Evolutionary conservation across 2,329 filamentous ascomycete species (phyloP), one percentile per base, ranked within the genome.

Genomic region (Metarhizium brunneum): DNA sequence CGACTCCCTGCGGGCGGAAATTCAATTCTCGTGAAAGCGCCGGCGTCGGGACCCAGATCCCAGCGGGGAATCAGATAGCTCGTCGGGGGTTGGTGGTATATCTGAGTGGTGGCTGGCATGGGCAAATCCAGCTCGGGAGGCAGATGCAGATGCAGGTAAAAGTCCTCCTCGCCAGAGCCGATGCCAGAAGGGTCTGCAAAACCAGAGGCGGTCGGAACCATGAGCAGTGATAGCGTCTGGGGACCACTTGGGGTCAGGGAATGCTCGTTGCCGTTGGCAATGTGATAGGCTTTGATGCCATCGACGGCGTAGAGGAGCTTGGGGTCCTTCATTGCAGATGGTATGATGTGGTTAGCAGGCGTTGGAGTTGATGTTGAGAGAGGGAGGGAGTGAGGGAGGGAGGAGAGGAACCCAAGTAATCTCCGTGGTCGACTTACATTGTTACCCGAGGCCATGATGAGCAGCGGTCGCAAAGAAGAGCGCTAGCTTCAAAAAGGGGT

Each of bases 41-140:
- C 92, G 61, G 86, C 87, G 56, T 94, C 88, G 1, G 88, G 89
- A 4, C 90, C 92, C 16, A 96, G 76, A 66, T 97, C 92, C 91
- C 92, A 96, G 61, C 92, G 85, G 16, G 94, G 94, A 59, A 99
- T 96, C 50, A 97, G 78, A 68, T 97, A 97, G 76, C 90, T 95
- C 60, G 80, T 84, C 0, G 92, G 92, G 6, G 92, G 91, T 73
- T 97, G 90, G 71, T 96, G 91, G 73, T 96, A 97, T 69, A 99
- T 94, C 70, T 97, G 92, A 0, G 94, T 97, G 0, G 92, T 97
- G 18, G 92, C 92, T 13, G 94, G 94, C 14, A 97, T 80, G 6
- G 94, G 90, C 6, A 97, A 82, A 65, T 97, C 92, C 63, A 99
- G 84, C 77, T 96, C 92, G 20, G 92, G 92, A 14, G 92, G 92